Base-by-base conservation (phyloP, 176 grass and related monocot species). In the Lolium perenne region DNA sequence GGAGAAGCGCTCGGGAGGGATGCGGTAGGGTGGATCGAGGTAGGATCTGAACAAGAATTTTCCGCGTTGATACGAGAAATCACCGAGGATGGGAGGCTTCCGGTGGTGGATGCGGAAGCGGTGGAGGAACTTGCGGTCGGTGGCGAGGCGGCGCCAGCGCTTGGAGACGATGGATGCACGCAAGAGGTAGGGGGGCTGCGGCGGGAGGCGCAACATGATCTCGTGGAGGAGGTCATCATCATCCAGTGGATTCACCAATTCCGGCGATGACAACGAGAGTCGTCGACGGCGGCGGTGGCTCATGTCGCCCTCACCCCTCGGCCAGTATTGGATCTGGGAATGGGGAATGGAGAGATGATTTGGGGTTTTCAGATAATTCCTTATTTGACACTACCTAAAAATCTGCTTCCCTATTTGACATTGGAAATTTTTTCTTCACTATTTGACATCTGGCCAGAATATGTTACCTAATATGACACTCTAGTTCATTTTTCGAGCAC, bases 121-220 rank as follows among this genome's bases (percentile, higher is more conserved):
- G 38, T 8, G 4, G 38, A 71, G 68, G 10, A 71, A 71, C 18
- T 71, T 43, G 17, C 38, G 38, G 38, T 71, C 68, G 68, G 18
- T 71, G 68, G 68, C 38, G 68, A 71, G 18, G 38, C 20, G 38
- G n/a, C 10, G 68, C 68, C 68, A 71, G 68, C 38, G 18, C 68
- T 45, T 45, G 68, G 38, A 41, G 38, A 71, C 38, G 38, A 71
- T 17, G 38, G 38, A 71, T 3, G 68, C 68, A 16, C 38, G 68
- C 18, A 45, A 18, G 38, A 71, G 68, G 68, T 43, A 71, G 18
- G 68, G 38, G 18, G 68, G 68, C 38, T n/a, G 68, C 10, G 68
- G 18, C 9, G 18, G 68, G 38, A 45, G 38, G 10, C 38, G 38
- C 32, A 71, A 38, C 1, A 71, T 1, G 38, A 71, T 71, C 68